A percentile compares a stretch with the other conserved stretches of the same genome.
Evolutionary conservation across 352 stramenopile species (phyloP).

Genomic region (Pelagophyceae sp.): DNA sequence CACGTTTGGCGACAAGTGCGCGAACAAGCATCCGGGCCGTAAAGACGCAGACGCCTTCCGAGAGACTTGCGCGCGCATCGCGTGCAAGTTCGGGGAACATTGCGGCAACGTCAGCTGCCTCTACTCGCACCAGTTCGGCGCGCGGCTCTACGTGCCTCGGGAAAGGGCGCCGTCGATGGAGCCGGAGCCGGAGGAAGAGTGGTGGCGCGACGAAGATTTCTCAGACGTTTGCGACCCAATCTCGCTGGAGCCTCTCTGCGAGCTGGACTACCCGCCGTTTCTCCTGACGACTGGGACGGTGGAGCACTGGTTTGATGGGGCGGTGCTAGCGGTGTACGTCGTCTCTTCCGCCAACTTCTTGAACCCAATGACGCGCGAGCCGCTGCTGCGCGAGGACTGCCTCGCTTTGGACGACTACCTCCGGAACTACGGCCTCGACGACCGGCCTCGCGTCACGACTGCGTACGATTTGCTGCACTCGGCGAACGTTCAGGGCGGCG

Average conservation of each 20-base stretch:
- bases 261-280: conserved; percentile 49
- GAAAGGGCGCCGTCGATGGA: background rate
- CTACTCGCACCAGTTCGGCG: background rate
- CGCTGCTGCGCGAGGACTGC: conserved; percentile 42
- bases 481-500: no score
- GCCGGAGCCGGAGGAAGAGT: background rate
- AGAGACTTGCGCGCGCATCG: background rate
- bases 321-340: conserved; percentile 47
- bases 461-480: conserved; percentile 1
- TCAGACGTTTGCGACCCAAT: conserved; percentile 34
- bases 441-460: background rate
- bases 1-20: conserved; percentile 14
- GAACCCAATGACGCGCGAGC: conserved; percentile 46
- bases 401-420: conserved; percentile 46
- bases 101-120: conserved; percentile 6
- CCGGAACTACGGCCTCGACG: conserved; percentile 32
- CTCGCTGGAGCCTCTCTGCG: conserved; percentile 42
- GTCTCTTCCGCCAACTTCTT: conserved; percentile 46
- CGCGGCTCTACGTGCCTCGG: background rate
- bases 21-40: background rate
- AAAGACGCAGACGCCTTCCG: background rate
- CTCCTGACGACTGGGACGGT: conserved; percentile 24
- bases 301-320: conserved; percentile 46
- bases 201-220: background rate
- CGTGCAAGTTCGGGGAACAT: background rate